Evolutionary conservation across 306 rosid genomes (phyloP).

Genomic region (Phaseolus lunatus): DNA sequence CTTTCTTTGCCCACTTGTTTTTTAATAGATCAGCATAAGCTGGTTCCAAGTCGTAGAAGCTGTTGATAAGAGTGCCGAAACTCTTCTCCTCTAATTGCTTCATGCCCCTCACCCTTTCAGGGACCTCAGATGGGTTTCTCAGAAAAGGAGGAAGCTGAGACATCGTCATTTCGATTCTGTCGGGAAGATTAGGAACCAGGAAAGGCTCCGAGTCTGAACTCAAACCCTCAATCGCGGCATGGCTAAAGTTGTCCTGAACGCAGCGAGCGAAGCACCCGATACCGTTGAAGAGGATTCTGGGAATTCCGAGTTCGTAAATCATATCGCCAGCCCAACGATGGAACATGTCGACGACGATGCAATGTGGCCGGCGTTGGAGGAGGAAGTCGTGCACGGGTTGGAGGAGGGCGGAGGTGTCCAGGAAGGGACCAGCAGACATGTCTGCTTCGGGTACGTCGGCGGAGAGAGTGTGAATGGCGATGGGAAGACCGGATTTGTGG

Average conservation of each 20-base stretch:
- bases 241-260: constrained; percentile 42
- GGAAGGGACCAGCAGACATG: constrained; percentile 52
- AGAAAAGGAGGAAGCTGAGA: constrained; percentile 58
- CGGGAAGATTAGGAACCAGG: constrained; percentile 56
- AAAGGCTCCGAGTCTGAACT: constrained; percentile 59
- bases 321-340: constrained; percentile 59
- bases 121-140: constrained; percentile 33
- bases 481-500: constrained; percentile 49
- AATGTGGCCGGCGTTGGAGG: constrained; percentile 45
- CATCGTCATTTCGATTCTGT: constrained; percentile 54
- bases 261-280: constrained; percentile 64
- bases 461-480: constrained; percentile 48
- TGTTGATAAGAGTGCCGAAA: constrained; percentile 58
- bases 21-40: constrained; percentile 54
- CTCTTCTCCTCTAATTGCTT: constrained; percentile 48
- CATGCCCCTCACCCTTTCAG: background rate
- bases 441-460: constrained; percentile 49
- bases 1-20: constrained; percentile 44
- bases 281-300: constrained; percentile 56
- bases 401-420: constrained; percentile 56
- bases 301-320: constrained; percentile 45
- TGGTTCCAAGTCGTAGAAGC: constrained; percentile 65
- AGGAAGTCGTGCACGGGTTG: constrained; percentile 57
- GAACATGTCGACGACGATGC: constrained; percentile 64
- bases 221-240: constrained; percentile 43